Evolutionary conservation across 2,329 filamentous ascomycete genomes (phyloP).

Genomic region (Diaporthe velutina): DNA sequence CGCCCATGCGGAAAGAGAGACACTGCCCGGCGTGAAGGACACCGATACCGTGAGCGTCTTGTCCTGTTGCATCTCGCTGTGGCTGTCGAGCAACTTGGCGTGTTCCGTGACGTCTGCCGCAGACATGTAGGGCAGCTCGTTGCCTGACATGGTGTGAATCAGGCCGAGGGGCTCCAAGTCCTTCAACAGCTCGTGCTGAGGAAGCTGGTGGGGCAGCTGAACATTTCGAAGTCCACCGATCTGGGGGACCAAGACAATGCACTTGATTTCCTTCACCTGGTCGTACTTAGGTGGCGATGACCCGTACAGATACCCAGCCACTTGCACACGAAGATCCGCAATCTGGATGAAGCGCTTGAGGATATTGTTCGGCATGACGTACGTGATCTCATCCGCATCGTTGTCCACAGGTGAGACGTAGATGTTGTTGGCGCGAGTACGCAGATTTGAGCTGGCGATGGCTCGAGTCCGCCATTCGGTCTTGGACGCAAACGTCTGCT

Average conservation of each 20-base stretch:
- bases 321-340: slow-evolving; percentile 94
- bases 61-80: slow-evolving; percentile 83
- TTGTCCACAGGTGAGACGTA: slow-evolving; percentile 98
- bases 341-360: slow-evolving; percentile 99
- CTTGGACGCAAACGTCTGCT: slow-evolving; percentile 97
- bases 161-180: slow-evolving; percentile 91
- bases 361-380: slow-evolving; percentile 99
- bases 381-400: slow-evolving; percentile 90
- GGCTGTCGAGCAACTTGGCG: slow-evolving; percentile 86
- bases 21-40: slow-evolving; percentile 95
- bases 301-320: slow-evolving; percentile 95
- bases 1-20: slow-evolving; percentile 93
- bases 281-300: slow-evolving; percentile 93
- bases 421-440: slow-evolving; percentile 96
- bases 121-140: slow-evolving; percentile 96
- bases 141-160: slow-evolving; percentile 95
- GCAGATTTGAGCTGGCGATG: slow-evolving; percentile 95
- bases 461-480: slow-evolving; percentile 98
- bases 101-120: slow-evolving; percentile 95
- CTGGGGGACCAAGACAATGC: slow-evolving; percentile 97
- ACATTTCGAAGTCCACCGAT: slow-evolving; percentile 94
- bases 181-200: slow-evolving; percentile 90
- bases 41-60: slow-evolving; percentile 96
- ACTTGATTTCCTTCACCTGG: slow-evolving; percentile 96
- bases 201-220: slow-evolving; percentile 89